These are phyloP conservation scores for Microdochium bolleyi DNA, from an alignment of 2,329 filamentous ascomycete genomes.

Conservation along the genomic window DNA sequence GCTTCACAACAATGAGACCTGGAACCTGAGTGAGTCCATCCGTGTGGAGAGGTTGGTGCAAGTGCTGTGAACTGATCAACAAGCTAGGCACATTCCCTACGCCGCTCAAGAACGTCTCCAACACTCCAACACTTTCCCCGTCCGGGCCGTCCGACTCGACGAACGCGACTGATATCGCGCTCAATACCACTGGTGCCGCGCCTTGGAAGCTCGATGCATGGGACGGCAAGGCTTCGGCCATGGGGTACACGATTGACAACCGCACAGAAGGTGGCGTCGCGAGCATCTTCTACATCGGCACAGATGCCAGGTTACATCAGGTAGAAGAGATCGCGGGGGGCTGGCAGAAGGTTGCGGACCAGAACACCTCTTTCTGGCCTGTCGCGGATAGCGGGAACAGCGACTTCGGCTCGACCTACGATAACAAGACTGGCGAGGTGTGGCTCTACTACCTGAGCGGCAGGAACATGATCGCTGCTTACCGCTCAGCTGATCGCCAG, in stretches of 20 bases:
- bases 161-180: slow-evolving; percentile 1
- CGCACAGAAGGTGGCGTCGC: slow-evolving; percentile 5
- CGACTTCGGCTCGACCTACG: slow-evolving; percentile 16
- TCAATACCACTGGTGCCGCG: slow-evolving; percentile 1
- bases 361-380: slow-evolving; percentile 18
- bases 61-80: not conserved
- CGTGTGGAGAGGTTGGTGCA: not conserved
- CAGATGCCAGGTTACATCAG: slow-evolving; percentile 19
- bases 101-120: slow-evolving; percentile 7
- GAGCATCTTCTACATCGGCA: slow-evolving; percentile 23
- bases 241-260: slow-evolving; percentile 17
- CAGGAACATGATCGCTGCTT: slow-evolving; percentile 17
- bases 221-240: slow-evolving; percentile 8
- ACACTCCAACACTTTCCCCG: not conserved
- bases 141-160: slow-evolving; percentile 3
- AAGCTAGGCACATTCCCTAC: slow-evolving; percentile 17
- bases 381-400: slow-evolving; percentile 19
- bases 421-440: slow-evolving; percentile 11
- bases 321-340: slow-evolving; percentile 10
- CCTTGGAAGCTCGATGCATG: slow-evolving; percentile 11
- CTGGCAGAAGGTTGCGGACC: slow-evolving; percentile 12
- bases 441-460: slow-evolving; percentile 24
- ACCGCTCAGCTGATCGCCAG: slow-evolving; percentile 8
- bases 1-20: slow-evolving; percentile 11
- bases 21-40: slow-evolving; percentile 14